Conservation (phyloP, 2,329 filamentous ascomycete species). For the Alternaria gansuensis region DNA sequence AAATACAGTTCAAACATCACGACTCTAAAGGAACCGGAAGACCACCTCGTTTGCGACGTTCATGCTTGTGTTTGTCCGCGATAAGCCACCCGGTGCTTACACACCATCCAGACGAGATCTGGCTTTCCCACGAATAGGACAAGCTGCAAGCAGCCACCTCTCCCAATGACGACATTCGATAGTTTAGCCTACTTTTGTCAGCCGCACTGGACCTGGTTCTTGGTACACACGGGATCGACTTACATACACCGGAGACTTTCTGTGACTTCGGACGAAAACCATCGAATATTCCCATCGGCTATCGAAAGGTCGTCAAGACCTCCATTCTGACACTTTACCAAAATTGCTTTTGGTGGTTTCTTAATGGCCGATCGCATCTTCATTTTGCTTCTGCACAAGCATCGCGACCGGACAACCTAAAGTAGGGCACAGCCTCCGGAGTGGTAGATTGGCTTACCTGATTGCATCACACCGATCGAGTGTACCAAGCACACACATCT, state of each 20-base stretch:
- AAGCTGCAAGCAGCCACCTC: background rate
- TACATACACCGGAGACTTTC: slow-evolving; percentile 1
- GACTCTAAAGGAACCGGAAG: background rate
- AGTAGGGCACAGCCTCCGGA: background rate
- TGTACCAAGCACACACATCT: background rate
- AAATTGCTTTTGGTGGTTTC: background rate
- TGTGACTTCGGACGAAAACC: background rate
- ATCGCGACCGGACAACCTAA: background rate
- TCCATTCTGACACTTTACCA: background rate
- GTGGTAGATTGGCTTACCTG: background rate
- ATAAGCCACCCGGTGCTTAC: slow-evolving; percentile 1
- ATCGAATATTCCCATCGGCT: background rate
- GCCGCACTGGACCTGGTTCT: background rate
- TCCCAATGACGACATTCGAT: background rate
- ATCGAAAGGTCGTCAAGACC: background rate
- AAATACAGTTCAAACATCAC: background rate
- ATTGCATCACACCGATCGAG: background rate
- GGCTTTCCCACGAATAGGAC: slow-evolving; percentile 1
- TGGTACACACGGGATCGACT: background rate
- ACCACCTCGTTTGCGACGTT: background rate
- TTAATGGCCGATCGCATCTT: background rate
- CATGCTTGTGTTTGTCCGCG: background rate
- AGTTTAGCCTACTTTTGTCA: background rate
- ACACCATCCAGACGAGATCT: background rate
- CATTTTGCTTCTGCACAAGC: background rate